A percentile compares a stretch with the other conserved stretches of the same genome.
Evolutionary conservation across 371 early-diverging fungal genomes (phyloP).

Genomic region (Lichtheimia hyalospora): DNA sequence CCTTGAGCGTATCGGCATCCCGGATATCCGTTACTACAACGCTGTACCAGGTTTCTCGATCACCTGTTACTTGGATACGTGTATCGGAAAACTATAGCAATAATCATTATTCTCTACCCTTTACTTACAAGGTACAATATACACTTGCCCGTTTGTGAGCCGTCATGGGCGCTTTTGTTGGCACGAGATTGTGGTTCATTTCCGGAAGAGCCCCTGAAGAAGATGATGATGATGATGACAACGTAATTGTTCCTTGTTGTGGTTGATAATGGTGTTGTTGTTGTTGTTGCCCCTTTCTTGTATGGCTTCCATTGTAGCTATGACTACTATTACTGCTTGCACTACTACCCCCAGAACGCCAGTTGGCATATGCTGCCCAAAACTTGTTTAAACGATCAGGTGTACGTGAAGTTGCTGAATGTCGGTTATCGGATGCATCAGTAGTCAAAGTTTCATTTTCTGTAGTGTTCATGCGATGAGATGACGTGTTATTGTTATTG

Average conservation of each 20-base stretch:
- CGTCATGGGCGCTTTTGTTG: background rate
- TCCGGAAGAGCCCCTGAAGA: conserved; percentile 9
- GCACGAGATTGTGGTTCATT: background rate
- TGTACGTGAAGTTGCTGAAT: conserved; percentile 44
- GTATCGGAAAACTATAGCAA: conserved; percentile 23
- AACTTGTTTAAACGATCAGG: conserved; percentile 40
- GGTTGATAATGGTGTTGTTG: background rate
- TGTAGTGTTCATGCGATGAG: conserved; percentile 28
- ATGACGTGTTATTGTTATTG: background rate
- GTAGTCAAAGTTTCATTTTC: conserved; percentile 18
- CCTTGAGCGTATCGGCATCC: conserved; percentile 47
- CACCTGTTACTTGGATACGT: conserved; percentile 56
- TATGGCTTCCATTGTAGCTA: background rate
- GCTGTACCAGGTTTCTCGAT: conserved; percentile 59
- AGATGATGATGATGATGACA: conserved; percentile 1
- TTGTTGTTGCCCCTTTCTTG: conserved; percentile 1
- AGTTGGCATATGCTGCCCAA: conserved; percentile 41
- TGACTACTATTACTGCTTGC: background rate
- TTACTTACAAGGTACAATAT: background rate
- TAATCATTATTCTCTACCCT: background rate
- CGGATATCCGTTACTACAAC: conserved; percentile 54
- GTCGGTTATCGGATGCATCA: conserved; percentile 22
- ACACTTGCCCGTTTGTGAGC: conserved; percentile 6
- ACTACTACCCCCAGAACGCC: conserved; percentile 14
- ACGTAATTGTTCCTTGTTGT: too few species aligned